A percentile compares a stretch with the other conserved stretches of the same genome.
Evolutionary conservation across 257 asterid species (phyloP).

Genomic region (Solanum tarijense): DNA sequence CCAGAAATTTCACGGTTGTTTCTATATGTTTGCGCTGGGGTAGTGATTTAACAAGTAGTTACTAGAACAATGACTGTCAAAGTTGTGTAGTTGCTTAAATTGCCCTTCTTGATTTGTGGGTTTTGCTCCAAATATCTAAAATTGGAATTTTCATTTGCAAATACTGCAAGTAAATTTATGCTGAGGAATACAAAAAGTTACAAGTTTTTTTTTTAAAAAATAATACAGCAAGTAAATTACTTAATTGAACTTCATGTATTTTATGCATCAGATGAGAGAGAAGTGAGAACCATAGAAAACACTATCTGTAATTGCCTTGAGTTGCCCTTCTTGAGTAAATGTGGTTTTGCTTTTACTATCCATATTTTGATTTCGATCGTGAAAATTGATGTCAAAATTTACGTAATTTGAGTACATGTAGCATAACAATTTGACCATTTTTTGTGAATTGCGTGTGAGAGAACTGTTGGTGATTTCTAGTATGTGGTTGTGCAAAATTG

Average conservation of each 20-base stretch:
- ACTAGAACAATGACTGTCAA: background rate
- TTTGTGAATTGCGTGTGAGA: background rate
- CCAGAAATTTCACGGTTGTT: background rate
- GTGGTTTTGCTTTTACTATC: background rate
- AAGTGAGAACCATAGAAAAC: background rate
- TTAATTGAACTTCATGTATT: background rate
- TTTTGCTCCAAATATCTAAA: background rate
- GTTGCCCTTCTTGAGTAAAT: background rate
- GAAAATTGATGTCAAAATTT: background rate
- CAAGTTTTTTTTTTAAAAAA: background rate
- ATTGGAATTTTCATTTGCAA: background rate
- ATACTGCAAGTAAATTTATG: background rate
- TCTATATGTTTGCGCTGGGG: background rate
- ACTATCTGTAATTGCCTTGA: background rate
- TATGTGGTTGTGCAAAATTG: background rate
- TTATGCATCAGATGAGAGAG: background rate
- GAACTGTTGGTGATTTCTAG: background rate
- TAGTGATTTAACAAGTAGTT: background rate
- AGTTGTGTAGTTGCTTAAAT: background rate
- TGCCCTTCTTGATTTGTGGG: background rate
- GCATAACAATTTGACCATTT: background rate
- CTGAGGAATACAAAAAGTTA: background rate
- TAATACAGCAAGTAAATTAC: background rate
- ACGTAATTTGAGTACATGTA: background rate
- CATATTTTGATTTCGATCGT: background rate